Conservation (phyloP, 306 rosid species). For the Gastrolobium villosum region DNA sequence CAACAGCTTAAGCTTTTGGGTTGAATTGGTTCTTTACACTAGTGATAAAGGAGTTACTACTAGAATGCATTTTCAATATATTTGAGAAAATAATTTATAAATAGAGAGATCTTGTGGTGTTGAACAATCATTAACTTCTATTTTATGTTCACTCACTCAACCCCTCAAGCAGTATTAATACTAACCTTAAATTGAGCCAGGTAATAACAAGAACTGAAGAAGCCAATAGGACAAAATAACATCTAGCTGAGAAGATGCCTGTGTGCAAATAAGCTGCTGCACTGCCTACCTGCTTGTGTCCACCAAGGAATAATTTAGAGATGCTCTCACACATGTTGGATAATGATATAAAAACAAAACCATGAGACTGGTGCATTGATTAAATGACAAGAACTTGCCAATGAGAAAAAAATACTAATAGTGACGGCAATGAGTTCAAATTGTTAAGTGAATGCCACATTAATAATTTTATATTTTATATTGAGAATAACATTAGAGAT, state of each 20-base stretch:
- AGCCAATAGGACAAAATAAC: constrained; percentile 68
- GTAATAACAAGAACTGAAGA: constrained; percentile 85
- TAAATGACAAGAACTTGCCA: constrained; percentile 10
- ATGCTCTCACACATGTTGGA: not conserved
- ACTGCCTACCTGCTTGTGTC: constrained; percentile 72
- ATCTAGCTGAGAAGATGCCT: constrained; percentile 68
- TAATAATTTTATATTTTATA: too few relatives aligned
- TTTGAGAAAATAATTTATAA: constrained; percentile 13
- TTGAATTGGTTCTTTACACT: too few relatives aligned
- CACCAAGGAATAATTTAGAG: constrained; percentile 19
- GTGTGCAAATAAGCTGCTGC: constrained; percentile 85
- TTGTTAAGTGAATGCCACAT: too few relatives aligned
- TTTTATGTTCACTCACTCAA: constrained; percentile 34
- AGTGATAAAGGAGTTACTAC: constrained; percentile 10
- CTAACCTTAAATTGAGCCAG: constrained; percentile 89
- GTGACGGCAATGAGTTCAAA: constrained; percentile 6
- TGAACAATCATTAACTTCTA: not conserved
- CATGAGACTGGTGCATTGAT: constrained; percentile 5
- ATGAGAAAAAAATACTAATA: not conserved
- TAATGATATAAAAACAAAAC: constrained; percentile 11
- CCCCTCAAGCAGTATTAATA: constrained; percentile 14
- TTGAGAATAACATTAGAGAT: too few relatives aligned
- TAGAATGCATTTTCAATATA: not conserved
- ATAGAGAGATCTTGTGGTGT: not conserved
- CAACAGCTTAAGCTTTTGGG: too few relatives aligned